Base-by-base conservation (phyloP, 2,329 filamentous ascomycete genomes). In the Alternaria sp. region DNA sequence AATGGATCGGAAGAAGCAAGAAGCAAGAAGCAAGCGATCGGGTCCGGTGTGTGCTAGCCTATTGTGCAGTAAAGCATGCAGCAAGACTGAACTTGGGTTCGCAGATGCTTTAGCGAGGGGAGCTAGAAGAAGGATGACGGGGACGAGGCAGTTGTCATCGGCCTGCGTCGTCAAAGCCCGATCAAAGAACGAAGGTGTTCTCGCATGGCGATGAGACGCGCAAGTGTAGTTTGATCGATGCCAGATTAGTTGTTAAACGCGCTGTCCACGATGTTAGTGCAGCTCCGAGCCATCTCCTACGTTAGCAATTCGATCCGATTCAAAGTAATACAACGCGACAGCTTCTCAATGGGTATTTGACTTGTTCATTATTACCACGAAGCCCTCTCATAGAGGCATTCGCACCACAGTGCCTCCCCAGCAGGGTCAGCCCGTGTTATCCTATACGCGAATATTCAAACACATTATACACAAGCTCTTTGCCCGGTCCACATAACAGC, bases 341-440 rank as follows among this genome's bases (percentile, higher is more conserved):
- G 10, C 0, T 23, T 5, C 13, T 36, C 28, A 25, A 12, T 52
- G 19, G 28, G 19, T 52, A 70, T 67, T 67, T 69, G 69, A 69
- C 69, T 68, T 72, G 68, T 69, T 67, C 65, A 73, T 70, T 73
- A 76, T 75, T 75, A 74, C 67, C 61, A 72, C 68, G 69, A 71
- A 73, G 66, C 67, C 72, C 69, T 70, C 59, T 9, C 61, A 67
- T 62, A 64, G 65, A 74, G 67, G 67, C 62, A 61, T 71, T 66
- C 70, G 70, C 68, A 72, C 73, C 63, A 72, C 66, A 66, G 61
- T 63, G 66, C 66, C 54, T 68, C 44, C 72, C 45, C 66, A 58
- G 68, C 69, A 64, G 66, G 32, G 65, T 52, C 68, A 64, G 65
- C 53, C 58, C 65, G 19, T 32, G 54, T 51, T 47, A 59, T 46